Evolutionary conservation across 1,139 yeast species (phyloP), one percentile per base, ranked within the genome.

Genomic region (Hyphopichia pseudoburtonii): DNA sequence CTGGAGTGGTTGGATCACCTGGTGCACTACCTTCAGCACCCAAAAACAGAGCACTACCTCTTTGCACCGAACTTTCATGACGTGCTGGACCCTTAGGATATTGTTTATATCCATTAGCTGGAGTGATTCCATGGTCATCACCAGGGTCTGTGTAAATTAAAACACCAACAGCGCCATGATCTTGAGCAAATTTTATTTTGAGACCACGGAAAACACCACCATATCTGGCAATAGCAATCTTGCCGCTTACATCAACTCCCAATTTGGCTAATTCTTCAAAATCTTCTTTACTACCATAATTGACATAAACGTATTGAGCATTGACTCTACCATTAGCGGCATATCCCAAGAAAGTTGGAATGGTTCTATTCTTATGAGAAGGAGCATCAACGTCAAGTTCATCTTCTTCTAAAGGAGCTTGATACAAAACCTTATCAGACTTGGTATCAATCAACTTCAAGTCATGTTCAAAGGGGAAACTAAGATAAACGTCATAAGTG

Each of bases 1-100:
- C 92, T 16, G 95, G 95, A 3, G 95, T 84, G 2, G 95, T 80
- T 29, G 96, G 96, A 54, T 89, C 96, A 34, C 96, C 96, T 1
- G 96, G 95, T 31, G 72, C 58, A 12, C 69, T 54, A 9, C 70
- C 72, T 4, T 71, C 65, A 33, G 75, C 76, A 2, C 95, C 85
- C 37, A 88, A 66, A 53, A 82, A 88, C 58, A 82, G 86, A 3
- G 83, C 92, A 41, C 90, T 81, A 1, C 96, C 96, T 53, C 96
- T 73, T 65, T 86, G 92, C 28, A 86, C 85, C 1, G 75, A 64
- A 35, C 71, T 64, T 43, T 69, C 75, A 39, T 71, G 75, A 50
- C 77, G 62, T 1, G 76, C 76, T 15, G 75, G 75, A 3, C 76
- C 76, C 10, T 43, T 24, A 3, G 76, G 76, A 41, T 68, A 70